phyloP scores from a whole-genome alignment of 257 asterid genomes.

The Scutellaria galericulata region DNA sequence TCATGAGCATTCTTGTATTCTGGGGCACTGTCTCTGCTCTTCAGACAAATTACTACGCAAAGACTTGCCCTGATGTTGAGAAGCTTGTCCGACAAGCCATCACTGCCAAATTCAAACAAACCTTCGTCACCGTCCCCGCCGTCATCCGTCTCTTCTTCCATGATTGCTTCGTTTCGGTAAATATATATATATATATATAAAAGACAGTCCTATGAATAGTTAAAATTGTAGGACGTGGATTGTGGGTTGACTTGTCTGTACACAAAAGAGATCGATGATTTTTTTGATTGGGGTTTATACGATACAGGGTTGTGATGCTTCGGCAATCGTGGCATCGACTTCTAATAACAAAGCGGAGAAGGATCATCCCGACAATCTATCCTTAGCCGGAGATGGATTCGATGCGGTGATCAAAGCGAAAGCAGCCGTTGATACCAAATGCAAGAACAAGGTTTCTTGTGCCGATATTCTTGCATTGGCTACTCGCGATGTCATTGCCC shows the following conservation, averaged over 20 bases:
- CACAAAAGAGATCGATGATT: too few species aligned
- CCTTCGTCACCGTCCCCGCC: slow-evolving; percentile 74
- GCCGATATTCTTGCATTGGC: slow-evolving; percentile 94
- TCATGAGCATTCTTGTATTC: slow-evolving; percentile 40
- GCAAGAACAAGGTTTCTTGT: slow-evolving; percentile 80
- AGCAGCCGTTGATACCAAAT: slow-evolving; percentile 70
- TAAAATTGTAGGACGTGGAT: too few species aligned
- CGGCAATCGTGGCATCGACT: slow-evolving; percentile 66
- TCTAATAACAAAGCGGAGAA: slow-evolving; percentile 71
- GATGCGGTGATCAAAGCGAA: slow-evolving; percentile 87
- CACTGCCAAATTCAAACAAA: slow-evolving; percentile 56
- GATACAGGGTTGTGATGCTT: slow-evolving; percentile 88
- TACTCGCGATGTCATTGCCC: slow-evolving; percentile 70
- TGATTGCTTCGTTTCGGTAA: slow-evolving; percentile 74
- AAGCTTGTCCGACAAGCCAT: slow-evolving; percentile 62
- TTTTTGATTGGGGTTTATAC: neutral
- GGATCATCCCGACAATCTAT: slow-evolving; percentile 80
- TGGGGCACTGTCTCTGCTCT: slow-evolving; percentile 48
- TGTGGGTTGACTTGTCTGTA: too few species aligned
- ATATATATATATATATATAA: neutral
- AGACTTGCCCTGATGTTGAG: slow-evolving; percentile 74
- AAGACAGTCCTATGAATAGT: too few species aligned
- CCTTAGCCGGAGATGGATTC: slow-evolving; percentile 97
- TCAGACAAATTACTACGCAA: slow-evolving; percentile 50
- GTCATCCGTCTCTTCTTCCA: slow-evolving; percentile 82